Evolutionary conservation across 768 basidiomycete genomes (phyloP), one percentile per base, ranked within the genome.

Genomic region (Trametes cinnabarina): DNA sequence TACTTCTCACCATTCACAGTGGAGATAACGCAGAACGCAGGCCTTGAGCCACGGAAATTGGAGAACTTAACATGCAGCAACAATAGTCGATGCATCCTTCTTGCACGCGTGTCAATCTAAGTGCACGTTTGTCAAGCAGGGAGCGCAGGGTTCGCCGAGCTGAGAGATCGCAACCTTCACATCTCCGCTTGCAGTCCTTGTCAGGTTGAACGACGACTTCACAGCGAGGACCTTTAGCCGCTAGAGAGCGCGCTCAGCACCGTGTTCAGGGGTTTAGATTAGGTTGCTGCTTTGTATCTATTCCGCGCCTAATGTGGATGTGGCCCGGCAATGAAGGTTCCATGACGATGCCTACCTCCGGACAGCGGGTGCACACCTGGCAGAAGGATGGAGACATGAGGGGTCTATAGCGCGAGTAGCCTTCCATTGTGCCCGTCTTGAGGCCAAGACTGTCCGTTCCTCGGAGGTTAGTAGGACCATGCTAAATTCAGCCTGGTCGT

Each of bases 201-300:
- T 47, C 23, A 19, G 19, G 44, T 25, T n/a, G 23, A 19, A 30
- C 17, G 20, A 19, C 41, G 54, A 41, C 54, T 47, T 44, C 28
- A 19, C 28, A n/a, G 53, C 34, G n/a, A 28, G 6, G 22, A 14
- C 52, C 30, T 32, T 23, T 25, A n/a, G n/a, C 11, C 20, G 34
- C 25, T 5, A 22, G 19, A 14, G n/a, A 25, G 14, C 11, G 25
- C 49, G 49, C 34, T 34, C n/a, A n/a, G n/a, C n/a, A n/a, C n/a
- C n/a, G 25, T 17, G 20, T 34, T 47, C 51, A 58, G 40, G 58
- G 51, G 28, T 37, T 53, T 22, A 59, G 58, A 59, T 59, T 59
- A 39, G 46, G 58, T 59, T 59, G 58, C 8, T 41, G 46, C 51
- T 52, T 47, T 41, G 51, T 47, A 58, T 58, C 57, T 58, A 23